Conservation (phyloP, 331 rosid genomes). For the Arachis monticola region DNA sequence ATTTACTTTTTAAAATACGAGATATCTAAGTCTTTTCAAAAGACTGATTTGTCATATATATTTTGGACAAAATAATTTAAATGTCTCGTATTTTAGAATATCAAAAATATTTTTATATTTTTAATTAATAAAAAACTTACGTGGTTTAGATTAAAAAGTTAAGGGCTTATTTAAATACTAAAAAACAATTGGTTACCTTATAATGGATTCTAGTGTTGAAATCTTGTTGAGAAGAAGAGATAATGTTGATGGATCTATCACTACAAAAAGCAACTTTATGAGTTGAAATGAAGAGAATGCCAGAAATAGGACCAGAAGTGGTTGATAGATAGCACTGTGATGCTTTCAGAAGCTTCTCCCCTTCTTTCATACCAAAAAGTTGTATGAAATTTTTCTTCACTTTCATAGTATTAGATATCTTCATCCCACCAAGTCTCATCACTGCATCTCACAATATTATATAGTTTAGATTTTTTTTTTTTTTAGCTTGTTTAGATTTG, state of each 20-base stretch:
- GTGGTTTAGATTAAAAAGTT: too few species aligned
- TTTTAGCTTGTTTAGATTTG: too few species aligned
- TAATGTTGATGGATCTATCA: conserved; percentile 48
- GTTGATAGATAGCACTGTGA: conserved; percentile 37
- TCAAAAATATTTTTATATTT: too few species aligned
- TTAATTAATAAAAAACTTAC: too few species aligned
- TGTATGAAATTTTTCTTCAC: conserved; percentile 54
- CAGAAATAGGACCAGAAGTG: conserved; percentile 38
- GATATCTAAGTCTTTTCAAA: too few species aligned
- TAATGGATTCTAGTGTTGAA: conserved; percentile 34
- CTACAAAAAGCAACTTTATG: conserved; percentile 55
- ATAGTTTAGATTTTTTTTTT: too few species aligned
- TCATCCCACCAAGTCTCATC: conserved; percentile 46
- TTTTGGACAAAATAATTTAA: too few species aligned
- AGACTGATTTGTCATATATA: too few species aligned
- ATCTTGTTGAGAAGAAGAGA: conserved; percentile 45
- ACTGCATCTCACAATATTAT: conserved; percentile 50
- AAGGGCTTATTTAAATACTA: too few species aligned
- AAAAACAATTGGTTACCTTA: conserved; percentile 31
- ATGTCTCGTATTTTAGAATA: too few species aligned
- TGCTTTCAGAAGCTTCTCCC: conserved; percentile 38
- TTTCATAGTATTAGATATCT: conserved; percentile 57
- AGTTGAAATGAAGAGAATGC: conserved; percentile 49
- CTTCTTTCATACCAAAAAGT: conserved; percentile 48
- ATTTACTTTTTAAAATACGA: too few species aligned